Base-by-base conservation (phyloP, 768 basidiomycete species). In the Tricholoma bakamatsutake region DNA sequence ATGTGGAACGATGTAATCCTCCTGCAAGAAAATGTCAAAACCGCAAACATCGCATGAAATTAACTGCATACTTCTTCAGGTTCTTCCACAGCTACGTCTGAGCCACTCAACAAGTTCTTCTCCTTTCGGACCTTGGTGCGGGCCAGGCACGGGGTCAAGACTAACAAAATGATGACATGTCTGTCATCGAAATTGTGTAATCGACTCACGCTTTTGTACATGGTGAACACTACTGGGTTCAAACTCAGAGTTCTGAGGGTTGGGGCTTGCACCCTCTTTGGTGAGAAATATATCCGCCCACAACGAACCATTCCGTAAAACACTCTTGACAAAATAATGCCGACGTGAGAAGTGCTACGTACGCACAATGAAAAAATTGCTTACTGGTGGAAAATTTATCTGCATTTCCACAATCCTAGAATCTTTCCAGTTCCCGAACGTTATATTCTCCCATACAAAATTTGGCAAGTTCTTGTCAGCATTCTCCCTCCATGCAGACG, bases 241-340 rank as follows among this genome's bases (percentile, higher is more conserved):
- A 66, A 83, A 93, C 0, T 69, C 59, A 24, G 75, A 61, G 52
- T 77, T 75, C 10, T 76, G 70, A 8, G 88, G 88, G 61, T 93
- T 76, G 0, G 87, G 87, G 60, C 76, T 82, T 9, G 80, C 78
- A 0, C 82, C 82, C 43, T 87, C 78, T 59, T 80, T 84, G 0
- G 83, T 78, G 7, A 96, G 69, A 67, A 88, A 89, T 5, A 93
- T 76, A 62, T 95, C 90, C 13, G 87, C 87, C 87, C 88, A 96
- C 48, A 94, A 69, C 2, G 88, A 82, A 10, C 81, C 88, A 65
- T 96, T 96, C 55, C 76, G 76, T 64, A 88, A 77, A 10, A 93
- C 93, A 49, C 75, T 77, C 91, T 93, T n/a, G 61, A 17, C 24
- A 11, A 31, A 50, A 8, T 13, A 31, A 30, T 46, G 47, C 37